Conservation (phyloP, 1,284 basidiomycete genomes). For the Cryptococcus sp. region DNA sequence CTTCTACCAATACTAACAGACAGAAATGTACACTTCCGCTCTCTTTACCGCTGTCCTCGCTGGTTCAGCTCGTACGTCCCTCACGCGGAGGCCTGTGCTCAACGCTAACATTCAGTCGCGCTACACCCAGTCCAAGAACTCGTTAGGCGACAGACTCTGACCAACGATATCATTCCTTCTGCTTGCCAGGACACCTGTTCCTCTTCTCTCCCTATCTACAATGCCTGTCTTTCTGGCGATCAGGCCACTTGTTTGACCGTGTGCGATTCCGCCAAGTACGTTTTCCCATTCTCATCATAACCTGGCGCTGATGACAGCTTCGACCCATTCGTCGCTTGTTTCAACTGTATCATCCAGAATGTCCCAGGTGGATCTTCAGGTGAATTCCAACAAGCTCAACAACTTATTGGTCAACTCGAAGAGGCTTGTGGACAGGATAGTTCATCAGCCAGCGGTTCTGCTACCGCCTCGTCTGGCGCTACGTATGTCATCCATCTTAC, state of each 20-base stretch:
- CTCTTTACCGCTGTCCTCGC: background rate
- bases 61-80: background rate
- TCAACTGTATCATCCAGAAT: background rate
- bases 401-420: background rate
- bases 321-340: background rate
- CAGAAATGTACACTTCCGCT: background rate
- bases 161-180: background rate
- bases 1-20: background rate
- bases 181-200: background rate
- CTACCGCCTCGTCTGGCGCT: background rate
- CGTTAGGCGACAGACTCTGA: background rate
- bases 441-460: background rate
- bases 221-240: conserved; percentile 29
- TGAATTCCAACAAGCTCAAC: background rate
- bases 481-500: too few species aligned
- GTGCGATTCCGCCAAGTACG: background rate
- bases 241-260: conserved; percentile 7
- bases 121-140: background rate
- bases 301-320: background rate
- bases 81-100: background rate
- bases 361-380: background rate
- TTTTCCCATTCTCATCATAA: background rate
- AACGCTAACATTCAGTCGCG: background rate
- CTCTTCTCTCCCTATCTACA: conserved; percentile 2
- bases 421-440: background rate